Conservation (phyloP, 2,329 filamentous ascomycete species). For the Fusarium euwallaceae region DNA sequence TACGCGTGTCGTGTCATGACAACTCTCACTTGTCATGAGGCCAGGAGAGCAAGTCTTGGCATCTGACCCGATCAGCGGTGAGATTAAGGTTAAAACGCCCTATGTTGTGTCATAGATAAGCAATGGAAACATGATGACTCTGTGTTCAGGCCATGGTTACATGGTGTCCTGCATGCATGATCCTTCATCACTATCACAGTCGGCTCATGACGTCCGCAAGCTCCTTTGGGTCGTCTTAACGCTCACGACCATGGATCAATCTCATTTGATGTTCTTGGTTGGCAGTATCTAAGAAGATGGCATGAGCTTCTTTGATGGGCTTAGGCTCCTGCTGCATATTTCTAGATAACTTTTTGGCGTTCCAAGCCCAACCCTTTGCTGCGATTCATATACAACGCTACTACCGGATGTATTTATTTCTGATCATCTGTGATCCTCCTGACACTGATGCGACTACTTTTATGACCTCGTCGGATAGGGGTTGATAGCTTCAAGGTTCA, state of each 20-base stretch:
- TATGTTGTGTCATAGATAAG: not conserved
- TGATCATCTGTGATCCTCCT: not conserved
- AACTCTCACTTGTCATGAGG: not conserved
- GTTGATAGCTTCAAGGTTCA: not conserved
- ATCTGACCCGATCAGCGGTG: not conserved
- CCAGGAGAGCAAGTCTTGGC: not conserved
- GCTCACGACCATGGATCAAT: not conserved
- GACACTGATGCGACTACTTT: not conserved
- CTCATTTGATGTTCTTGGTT: not conserved
- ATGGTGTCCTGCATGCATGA: not conserved
- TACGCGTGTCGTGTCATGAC: not conserved
- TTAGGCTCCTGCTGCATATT: not conserved
- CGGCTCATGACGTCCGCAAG: not conserved
- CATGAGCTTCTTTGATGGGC: not conserved
- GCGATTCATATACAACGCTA: not conserved
- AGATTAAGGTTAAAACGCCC: not conserved
- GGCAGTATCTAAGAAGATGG: not conserved
- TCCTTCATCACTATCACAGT: not conserved
- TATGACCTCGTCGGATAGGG: not conserved
- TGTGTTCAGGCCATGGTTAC: not conserved
- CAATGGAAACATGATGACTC: not conserved
- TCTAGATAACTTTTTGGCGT: not conserved
- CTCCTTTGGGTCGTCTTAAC: not conserved
- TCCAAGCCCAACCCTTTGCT: not conserved
- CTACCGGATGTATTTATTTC: not conserved